Percentiles rank a stretch among this genome's conserved stretches.
Evolutionary conservation across 371 early-diverging fungal genomes (phyloP).

Genomic region (Mucor piriformis): DNA sequence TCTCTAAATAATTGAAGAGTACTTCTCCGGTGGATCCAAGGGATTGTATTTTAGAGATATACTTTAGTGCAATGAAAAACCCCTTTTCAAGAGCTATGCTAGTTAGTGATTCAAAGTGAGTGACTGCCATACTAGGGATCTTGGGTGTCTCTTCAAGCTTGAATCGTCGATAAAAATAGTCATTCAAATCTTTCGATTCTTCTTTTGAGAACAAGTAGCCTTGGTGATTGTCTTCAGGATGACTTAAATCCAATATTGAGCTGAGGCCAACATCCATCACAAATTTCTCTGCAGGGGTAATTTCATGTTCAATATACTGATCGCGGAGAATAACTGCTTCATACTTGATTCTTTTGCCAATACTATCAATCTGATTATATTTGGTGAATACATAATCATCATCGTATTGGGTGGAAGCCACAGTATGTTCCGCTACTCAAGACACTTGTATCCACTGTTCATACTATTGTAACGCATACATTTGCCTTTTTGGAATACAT

Average conservation of each 20-base stretch:
- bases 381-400: background rate
- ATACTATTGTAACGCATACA: no score
- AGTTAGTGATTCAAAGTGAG: conserved; percentile 1
- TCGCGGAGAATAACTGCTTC: conserved; percentile 1
- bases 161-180: conserved; percentile 1
- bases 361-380: background rate
- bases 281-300: background rate
- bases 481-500: no score
- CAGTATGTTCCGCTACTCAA: no score
- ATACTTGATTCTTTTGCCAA: conserved; percentile 1
- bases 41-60: background rate
- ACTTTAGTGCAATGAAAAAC: background rate
- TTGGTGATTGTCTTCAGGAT: conserved; percentile 5
- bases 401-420: no score
- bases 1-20: conserved; percentile 5
- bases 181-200: background rate
- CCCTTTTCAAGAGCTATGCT: background rate
- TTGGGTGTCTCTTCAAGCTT: conserved; percentile 1
- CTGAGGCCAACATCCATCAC: background rate
- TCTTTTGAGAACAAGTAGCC: conserved; percentile 3
- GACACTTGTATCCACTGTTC: no score
- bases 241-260: conserved; percentile 1
- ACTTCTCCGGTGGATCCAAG: conserved; percentile 9
- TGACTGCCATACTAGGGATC: background rate
- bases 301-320: background rate